Percentiles rank a stretch among this genome's conserved stretches.
These are phyloP conservation scores for Lactarius vividus DNA, from an alignment of 768 basidiomycete genomes.

Conservation along the genomic window DNA sequence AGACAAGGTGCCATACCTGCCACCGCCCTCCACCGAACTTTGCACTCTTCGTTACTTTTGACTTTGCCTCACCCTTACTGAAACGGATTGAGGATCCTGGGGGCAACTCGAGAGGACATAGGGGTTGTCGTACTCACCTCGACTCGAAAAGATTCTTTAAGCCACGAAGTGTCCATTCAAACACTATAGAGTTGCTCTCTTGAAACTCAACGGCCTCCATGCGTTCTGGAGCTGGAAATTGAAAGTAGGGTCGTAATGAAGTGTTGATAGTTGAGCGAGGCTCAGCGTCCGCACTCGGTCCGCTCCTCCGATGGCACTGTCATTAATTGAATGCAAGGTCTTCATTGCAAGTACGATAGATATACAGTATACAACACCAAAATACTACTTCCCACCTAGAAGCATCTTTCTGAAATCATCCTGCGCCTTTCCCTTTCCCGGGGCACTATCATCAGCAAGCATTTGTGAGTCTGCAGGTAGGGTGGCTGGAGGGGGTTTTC, in stretches of 20 bases:
- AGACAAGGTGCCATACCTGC: slow-evolving; percentile 49
- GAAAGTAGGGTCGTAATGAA: neutral
- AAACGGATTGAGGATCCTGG: neutral
- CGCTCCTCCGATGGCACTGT: neutral
- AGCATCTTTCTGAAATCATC: slow-evolving; percentile 89
- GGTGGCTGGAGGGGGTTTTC: slow-evolving; percentile 36
- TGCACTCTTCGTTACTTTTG: slow-evolving; percentile 71
- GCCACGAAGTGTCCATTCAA: slow-evolving; percentile 77
- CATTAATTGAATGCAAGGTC: no score
- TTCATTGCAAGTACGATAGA: neutral
- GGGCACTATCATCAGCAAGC: slow-evolving; percentile 23
- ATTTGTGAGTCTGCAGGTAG: slow-evolving; percentile 26
- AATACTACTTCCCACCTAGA: slow-evolving; percentile 31
- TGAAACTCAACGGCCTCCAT: slow-evolving; percentile 40
- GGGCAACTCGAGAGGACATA: slow-evolving; percentile 11
- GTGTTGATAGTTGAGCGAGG: neutral
- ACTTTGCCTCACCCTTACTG: slow-evolving; percentile 73
- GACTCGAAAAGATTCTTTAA: slow-evolving; percentile 73
- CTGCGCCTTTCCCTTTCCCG: slow-evolving; percentile 54
- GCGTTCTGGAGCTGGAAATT: neutral
- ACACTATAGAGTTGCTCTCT: slow-evolving; percentile 56
- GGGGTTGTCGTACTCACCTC: slow-evolving; percentile 42
- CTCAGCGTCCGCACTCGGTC: slow-evolving; percentile 1
- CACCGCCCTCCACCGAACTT: slow-evolving; percentile 75
- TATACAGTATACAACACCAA: neutral